These are phyloP conservation scores for Camelina laxa DNA, from an alignment of 345 rosid genomes.

Conservation along the genomic window DNA sequence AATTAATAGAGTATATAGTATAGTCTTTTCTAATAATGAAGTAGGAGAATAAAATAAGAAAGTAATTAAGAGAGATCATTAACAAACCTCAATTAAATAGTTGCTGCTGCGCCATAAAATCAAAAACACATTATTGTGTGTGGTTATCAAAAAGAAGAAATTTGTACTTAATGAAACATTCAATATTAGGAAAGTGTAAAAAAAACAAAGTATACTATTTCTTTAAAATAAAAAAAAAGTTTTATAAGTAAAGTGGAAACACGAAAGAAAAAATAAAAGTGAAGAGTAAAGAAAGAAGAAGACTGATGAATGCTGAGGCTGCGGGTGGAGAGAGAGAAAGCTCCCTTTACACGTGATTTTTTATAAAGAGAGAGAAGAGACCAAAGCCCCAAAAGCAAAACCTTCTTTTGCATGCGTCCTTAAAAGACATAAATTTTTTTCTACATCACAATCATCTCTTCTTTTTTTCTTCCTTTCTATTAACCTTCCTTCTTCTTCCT, in stretches of 20 bases:
- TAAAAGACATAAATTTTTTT: constrained; percentile 49
- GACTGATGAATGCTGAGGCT: constrained; percentile 30
- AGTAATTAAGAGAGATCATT: neutral
- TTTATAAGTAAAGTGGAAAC: constrained; percentile 16
- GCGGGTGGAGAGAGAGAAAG: constrained; percentile 32
- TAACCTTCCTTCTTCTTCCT: neutral
- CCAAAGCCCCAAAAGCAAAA: constrained; percentile 67
- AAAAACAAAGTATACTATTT: neutral
- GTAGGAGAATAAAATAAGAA: no score
- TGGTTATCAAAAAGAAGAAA: constrained; percentile 39
- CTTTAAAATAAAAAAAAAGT: neutral
- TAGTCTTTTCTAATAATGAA: no score
- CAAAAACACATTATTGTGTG: constrained; percentile 20
- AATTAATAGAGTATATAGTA: no score
- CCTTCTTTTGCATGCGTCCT: constrained; percentile 88
- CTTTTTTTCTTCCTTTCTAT: neutral
- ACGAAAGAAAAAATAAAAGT: neutral
- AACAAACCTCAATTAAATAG: neutral
- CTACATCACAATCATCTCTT: constrained; percentile 31
- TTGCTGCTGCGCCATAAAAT: neutral
- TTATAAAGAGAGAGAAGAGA: constrained; percentile 51
- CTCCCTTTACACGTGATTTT: constrained; percentile 90
- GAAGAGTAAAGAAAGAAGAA: constrained; percentile 28
- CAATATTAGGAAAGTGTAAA: constrained; percentile 15
- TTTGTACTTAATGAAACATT: constrained; percentile 39